A percentile compares a stretch with the other conserved stretches of the same genome.
Evolutionary conservation across 495 filamentous ascomycete genomes (phyloP).

Genomic region (Parathielavia hyrcaniae): DNA sequence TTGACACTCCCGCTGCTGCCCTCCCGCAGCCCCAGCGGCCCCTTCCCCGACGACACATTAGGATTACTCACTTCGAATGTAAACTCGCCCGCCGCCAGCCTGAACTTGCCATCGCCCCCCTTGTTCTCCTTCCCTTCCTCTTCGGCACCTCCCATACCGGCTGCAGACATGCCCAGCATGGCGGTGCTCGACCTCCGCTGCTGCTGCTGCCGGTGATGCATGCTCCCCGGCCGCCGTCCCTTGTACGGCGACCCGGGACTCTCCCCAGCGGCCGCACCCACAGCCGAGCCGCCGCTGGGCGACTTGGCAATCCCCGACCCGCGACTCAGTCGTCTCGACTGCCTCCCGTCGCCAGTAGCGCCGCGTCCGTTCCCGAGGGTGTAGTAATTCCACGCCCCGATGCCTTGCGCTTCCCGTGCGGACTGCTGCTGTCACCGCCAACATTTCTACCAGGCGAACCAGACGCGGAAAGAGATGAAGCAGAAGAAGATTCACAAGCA

Average conservation of each 20-base stretch:
- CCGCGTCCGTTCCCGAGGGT: background rate
- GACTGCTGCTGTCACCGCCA: too few relatives aligned
- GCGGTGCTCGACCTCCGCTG: conserved; percentile 2
- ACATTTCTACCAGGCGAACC: too few relatives aligned
- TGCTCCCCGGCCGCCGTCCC: conserved; percentile 7
- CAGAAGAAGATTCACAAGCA: too few relatives aligned
- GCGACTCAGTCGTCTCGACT: conserved; percentile 4
- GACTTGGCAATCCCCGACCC: background rate
- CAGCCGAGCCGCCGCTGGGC: background rate
- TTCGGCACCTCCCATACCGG: background rate
- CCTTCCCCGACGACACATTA: background rate
- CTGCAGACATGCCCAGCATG: background rate
- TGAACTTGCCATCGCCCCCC: conserved; percentile 1
- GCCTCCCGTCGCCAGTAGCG: background rate
- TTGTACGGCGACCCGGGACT: conserved; percentile 1
- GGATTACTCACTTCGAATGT: conserved; percentile 13
- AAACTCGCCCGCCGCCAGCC: conserved; percentile 8
- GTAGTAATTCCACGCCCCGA: conserved; percentile 12
- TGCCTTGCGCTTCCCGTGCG: background rate
- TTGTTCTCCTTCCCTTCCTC: conserved; percentile 16
- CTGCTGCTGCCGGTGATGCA: conserved; percentile 1
- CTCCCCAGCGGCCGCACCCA: background rate
- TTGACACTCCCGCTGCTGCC: conserved; percentile 8
- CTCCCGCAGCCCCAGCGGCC: conserved; percentile 8
- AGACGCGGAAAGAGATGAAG: too few relatives aligned